Evolutionary conservation across 75 land plant genomes (phyloP), one percentile per base, ranked within the genome.

Genomic region (Adiantum capillusveneris): DNA sequence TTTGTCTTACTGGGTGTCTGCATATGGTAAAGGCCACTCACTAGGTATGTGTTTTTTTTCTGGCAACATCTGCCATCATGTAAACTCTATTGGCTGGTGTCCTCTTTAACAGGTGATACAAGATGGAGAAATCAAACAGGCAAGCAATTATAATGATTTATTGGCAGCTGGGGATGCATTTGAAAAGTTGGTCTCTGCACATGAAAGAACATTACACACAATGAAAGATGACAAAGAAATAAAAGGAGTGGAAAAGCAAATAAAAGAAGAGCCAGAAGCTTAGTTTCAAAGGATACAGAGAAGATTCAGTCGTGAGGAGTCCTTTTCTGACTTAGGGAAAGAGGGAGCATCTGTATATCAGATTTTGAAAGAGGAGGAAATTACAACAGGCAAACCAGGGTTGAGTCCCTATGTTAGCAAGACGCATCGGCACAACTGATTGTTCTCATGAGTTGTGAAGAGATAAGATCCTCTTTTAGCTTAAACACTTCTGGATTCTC

Each of bases 181-280:
- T 65, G 87, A 85, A 65, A 69, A 79, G 29, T 68, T 93, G 57
- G 96, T 93, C 6, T 79, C 77, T 25, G 98, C 98, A 19, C 98
- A 93, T 48, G 69, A 65, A 42, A 65, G 83, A 63, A 90, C 88
- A 22, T 60, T 93, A 20, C 51, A 19, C 51, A 48, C 51, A 5
- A 20, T 48, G 20, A 12, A 16, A 12, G 6, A 12, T 5, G 51
- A 48, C 18, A 18, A 48, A 18, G 7, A 56, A 21, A 30, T 13
- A 25, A 7, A 29, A 28, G 27, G 14, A 14, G 12, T 9, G 43
- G 29, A 56, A 24, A 29, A 30, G 7, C 3, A 28, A 25, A 13
- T 6, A n/a, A n/a, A n/a, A n/a, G n/a, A n/a, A n/a, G n/a, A n/a
- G n/a, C n/a, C n/a, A n/a, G 51, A 20, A 9, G 18, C 51, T 48